A percentile compares a stretch with the other conserved stretches of the same genome.
Conservation (phyloP, 306 rosid species). For the Lathyrus sativus region DNA sequence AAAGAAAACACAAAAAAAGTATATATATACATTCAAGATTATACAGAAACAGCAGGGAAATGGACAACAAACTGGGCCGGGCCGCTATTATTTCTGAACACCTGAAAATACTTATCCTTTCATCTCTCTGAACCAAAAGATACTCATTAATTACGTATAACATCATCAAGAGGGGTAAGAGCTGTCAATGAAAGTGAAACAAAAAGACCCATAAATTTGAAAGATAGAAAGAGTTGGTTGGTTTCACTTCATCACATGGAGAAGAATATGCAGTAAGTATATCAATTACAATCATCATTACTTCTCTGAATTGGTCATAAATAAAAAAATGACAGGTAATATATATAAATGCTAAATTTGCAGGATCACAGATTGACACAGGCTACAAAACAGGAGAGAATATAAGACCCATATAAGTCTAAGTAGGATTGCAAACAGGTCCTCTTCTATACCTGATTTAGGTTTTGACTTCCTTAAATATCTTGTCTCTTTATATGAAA, state of each 20-base stretch:
- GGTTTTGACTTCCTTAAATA: slow-evolving; percentile 35
- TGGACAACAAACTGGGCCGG: too few species aligned
- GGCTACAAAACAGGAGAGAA: slow-evolving; percentile 40
- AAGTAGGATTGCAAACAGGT: slow-evolving; percentile 29
- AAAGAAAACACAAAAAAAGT: too few species aligned
- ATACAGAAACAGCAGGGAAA: too few species aligned
- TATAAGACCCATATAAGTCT: slow-evolving; percentile 41
- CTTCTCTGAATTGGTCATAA: slow-evolving; percentile 47
- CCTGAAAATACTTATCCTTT: slow-evolving; percentile 38
- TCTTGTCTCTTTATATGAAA: slow-evolving; percentile 38
- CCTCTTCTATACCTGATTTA: slow-evolving; percentile 40
- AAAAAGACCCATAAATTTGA: slow-evolving; percentile 58
- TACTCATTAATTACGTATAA: neutral
- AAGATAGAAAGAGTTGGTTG: slow-evolving; percentile 56
- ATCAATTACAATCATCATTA: slow-evolving; percentile 46
- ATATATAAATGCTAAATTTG: slow-evolving; percentile 44
- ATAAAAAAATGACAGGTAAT: slow-evolving; percentile 31
- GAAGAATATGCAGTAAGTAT: slow-evolving; percentile 34
- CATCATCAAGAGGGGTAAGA: slow-evolving; percentile 41
- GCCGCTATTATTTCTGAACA: slow-evolving; percentile 15
- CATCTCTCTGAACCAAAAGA: slow-evolving; percentile 33
- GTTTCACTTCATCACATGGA: slow-evolving; percentile 33
- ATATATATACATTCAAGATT: too few species aligned
- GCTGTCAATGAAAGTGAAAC: slow-evolving; percentile 58
- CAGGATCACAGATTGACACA: slow-evolving; percentile 37